Evolutionary conservation across 768 basidiomycete genomes (phyloP), one percentile per base, ranked within the genome.

Genomic region (Leucosporidium creatinivorum): DNA sequence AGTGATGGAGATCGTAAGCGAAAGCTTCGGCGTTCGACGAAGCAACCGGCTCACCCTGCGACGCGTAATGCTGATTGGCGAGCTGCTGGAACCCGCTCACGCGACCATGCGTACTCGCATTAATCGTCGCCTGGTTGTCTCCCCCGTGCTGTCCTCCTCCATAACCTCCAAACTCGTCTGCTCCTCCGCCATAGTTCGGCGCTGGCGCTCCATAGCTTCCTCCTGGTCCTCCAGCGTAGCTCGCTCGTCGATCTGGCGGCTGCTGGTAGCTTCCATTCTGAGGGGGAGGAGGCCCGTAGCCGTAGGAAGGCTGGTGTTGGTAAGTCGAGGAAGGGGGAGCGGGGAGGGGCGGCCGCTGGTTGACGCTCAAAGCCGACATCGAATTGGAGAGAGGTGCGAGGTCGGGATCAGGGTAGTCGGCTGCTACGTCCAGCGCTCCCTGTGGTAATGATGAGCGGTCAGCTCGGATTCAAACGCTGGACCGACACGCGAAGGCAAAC

Each of bases 361-460:
- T 56, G n/a, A 72, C 9, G 18, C 59, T 47, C 28, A 72, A 55
- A 23, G 65, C 28, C 19, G 70, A 72, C 50, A 72, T 61, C 0
- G 70, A 69, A 31, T 52, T 49, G 1, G 65, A 59, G 39, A 72
- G 60, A 13, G 67, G 67, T 0, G 60, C 62, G 44, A 72, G 49
- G 33, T 72, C 70, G 21, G 70, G 13, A 31, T 72, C 70, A 7
- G 70, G 70, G 25, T 72, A 72, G 39, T 72, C 67, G 28, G 65
- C 33, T 6, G 54, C 58, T 13, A 67, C 58, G 36, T 66, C 67
- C 3, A 64, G 48, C 3, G 55, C n/a, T 7, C 52, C 31, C 13
- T 56, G 23, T 13, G 63, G 39, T 54, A 51, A 26, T 19, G 19
- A 8, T 21, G 26, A 4, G 49, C n/a, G 15, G 12, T 13, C 2